A percentile compares a stretch with the other conserved stretches of the same genome.
Evolutionary conservation across 306 rosid species (phyloP).

Genomic region (Delonix regia): DNA sequence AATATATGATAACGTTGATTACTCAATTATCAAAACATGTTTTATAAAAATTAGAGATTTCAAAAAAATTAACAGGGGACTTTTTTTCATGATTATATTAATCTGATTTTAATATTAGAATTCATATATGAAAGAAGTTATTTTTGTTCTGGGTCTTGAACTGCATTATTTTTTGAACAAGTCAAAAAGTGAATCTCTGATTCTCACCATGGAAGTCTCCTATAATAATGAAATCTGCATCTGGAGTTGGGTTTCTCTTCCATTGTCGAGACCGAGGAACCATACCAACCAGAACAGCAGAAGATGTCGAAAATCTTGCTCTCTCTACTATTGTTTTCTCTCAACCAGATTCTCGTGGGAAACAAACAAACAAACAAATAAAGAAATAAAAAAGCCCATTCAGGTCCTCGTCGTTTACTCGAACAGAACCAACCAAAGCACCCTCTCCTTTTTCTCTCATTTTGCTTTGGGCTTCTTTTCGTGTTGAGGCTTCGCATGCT

Average conservation of each 20-base stretch:
- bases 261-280: not conserved
- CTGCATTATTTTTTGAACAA: not conserved
- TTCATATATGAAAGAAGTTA: too few relatives aligned
- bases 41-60: too few relatives aligned
- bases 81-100: too few relatives aligned
- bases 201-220: not conserved
- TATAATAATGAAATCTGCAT: not conserved
- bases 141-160: not conserved
- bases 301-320: not conserved
- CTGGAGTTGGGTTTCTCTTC: not conserved
- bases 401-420: constrained; percentile 1
- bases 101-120: too few relatives aligned
- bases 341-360: constrained; percentile 33
- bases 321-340: not conserved
- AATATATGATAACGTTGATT: too few relatives aligned
- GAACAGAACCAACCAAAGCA: not conserved
- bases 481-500: not conserved
- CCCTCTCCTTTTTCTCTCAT: not conserved
- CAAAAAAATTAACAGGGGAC: too few relatives aligned
- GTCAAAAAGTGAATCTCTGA: constrained; percentile 1
- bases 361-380: constrained; percentile 39
- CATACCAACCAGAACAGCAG: constrained; percentile 17
- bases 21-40: too few relatives aligned
- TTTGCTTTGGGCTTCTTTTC: not conserved
- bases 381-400: not conserved